phyloP scores from a whole-genome alignment of 2,329 filamentous ascomycete species.

The Sporothrix inflata region DNA sequence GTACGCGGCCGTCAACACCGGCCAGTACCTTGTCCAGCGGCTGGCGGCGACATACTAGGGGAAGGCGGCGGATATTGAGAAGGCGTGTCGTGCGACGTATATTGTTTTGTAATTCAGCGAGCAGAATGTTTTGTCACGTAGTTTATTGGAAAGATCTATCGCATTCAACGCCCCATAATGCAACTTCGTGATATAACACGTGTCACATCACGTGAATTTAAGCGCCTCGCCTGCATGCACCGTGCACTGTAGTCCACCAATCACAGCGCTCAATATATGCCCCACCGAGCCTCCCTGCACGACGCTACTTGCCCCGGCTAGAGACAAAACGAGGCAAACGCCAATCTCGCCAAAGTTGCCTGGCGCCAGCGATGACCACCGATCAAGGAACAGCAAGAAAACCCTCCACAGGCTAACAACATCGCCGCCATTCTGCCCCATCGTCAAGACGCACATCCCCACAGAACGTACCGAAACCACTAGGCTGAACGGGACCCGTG shows the following conservation, averaged over 20 bases:
- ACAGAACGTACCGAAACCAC: constrained; percentile 2
- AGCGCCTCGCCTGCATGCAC: not conserved
- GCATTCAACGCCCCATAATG: not conserved
- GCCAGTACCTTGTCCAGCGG: constrained; percentile 79
- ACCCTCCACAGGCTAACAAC: not conserved
- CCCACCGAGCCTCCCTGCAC: not conserved
- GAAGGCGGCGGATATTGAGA: no score
- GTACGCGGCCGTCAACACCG: constrained; percentile 76
- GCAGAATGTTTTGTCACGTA: not conserved
- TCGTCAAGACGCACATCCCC: not conserved
- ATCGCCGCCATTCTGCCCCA: constrained; percentile 10
- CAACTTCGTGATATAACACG: not conserved
- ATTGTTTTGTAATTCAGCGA: not conserved
- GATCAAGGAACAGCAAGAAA: constrained; percentile 10
- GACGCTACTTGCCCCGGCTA: not conserved
- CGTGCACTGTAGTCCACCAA: not conserved
- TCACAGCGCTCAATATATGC: not conserved
- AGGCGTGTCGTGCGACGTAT: not conserved
- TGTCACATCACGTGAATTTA: not conserved
- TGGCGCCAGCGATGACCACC: not conserved
- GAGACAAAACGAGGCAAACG: constrained; percentile 17
- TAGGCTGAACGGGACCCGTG: not conserved
- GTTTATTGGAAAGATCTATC: not conserved
- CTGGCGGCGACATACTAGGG: constrained; percentile 72
- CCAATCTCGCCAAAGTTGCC: constrained; percentile 18